Base-by-base conservation (phyloP, 2,329 filamentous ascomycete genomes). In the Penicillium griseofulvum region DNA sequence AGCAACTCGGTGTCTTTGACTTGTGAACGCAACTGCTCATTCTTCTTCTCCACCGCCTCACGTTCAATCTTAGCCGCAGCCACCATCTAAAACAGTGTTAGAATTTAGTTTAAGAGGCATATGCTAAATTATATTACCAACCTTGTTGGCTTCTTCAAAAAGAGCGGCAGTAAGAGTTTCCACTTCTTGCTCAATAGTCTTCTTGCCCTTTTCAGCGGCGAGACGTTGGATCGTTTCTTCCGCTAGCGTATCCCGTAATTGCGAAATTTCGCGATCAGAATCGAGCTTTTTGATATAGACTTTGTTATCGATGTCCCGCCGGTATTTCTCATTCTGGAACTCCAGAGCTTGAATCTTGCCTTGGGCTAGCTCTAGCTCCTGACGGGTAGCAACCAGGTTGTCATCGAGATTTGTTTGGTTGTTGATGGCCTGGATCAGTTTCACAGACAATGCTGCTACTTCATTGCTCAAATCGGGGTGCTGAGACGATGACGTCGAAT, bases 91-190 rank as follows among this genome's bases (percentile, higher is more conserved):
- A 39, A 34, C 1, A 51, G 7, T 41, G 44, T 69, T 52, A 71
- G 58, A 52, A 38, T 37, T 11, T 6, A 37, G 26, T 28, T 29
- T 34, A 1, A 38, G 3, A 38, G 1, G n/a, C 24, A 37, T 29
- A 31, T 22, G 12, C 11, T 8, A 16, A 14, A 33, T 8, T n/a
- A 24, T 5, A 51, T 51, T 12, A 70, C 75, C 56, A 71, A 86
- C 84, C 74, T 89, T 92, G 77, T 99, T 97, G 47, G 94, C 94
- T 78, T 99, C 93, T 70, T 97, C 91, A 60, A 99, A 99, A n/a
- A 99, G 81, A 28, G 91, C 91, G 1, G 91, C 87, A 0, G 94
- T 97, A 60, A 99, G 75, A 49, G 86, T 90, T 75, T 97, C 94
- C 43, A 99, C 78, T 74, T 99, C 94, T 64, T 89, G 87, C 72